Conservation (phyloP, 2,329 filamentous ascomycete genomes). For the Xylariaceae sp. region DNA sequence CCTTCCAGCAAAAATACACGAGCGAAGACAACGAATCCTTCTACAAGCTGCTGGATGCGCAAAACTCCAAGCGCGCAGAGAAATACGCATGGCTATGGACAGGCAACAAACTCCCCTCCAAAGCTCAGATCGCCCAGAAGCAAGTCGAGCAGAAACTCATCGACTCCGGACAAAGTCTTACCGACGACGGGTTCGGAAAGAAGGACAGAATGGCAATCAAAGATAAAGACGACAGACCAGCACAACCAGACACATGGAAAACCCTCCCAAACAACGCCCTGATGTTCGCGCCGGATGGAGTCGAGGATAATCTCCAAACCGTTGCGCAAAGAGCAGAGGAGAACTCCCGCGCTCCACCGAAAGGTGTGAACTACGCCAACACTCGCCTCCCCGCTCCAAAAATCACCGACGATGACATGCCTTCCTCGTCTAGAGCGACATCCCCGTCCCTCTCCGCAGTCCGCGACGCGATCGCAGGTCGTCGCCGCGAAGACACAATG, state of each 20-base stretch:
- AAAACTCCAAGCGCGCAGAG: constrained; percentile 79
- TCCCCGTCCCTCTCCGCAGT: constrained; percentile 85
- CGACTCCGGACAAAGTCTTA: constrained; percentile 42
- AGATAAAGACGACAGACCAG: constrained; percentile 68
- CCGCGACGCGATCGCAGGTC: constrained; percentile 77
- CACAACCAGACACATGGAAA: constrained; percentile 75
- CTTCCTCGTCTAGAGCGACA: constrained; percentile 49
- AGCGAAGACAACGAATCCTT: constrained; percentile 98
- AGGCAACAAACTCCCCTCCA: constrained; percentile 82
- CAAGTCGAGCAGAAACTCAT: constrained; percentile 55
- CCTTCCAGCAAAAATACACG: constrained; percentile 91
- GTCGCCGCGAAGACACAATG: constrained; percentile 55
- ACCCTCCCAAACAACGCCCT: constrained; percentile 73
- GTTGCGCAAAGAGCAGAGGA: constrained; percentile 66
- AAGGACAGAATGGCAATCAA: constrained; percentile 61
- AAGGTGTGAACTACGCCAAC: constrained; percentile 75
- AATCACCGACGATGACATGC: constrained; percentile 34
- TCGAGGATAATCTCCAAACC: constrained; percentile 60
- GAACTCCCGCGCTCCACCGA: constrained; percentile 71
- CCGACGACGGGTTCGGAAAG: constrained; percentile 57
- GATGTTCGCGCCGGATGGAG: constrained; percentile 76
- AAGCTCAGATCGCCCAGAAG: constrained; percentile 69
- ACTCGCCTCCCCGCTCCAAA: constrained; percentile 66
- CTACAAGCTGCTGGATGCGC: constrained; percentile 84
- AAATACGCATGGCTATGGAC: constrained; percentile 89